Base-by-base conservation (phyloP, 83 land plant species). In the Picea mariana region DNA sequence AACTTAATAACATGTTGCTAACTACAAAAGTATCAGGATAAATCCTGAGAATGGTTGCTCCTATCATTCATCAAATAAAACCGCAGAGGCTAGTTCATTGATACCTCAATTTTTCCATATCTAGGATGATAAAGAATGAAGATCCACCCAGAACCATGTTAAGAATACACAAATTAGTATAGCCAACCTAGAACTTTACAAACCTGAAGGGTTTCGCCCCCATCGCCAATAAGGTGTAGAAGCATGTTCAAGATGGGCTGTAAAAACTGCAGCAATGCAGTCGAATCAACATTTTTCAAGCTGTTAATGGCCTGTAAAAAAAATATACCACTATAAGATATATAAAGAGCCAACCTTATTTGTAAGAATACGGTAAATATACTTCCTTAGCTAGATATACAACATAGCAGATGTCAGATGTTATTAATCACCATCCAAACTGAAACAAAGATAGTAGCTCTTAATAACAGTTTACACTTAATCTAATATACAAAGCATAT, bases 281-380 rank as follows among this genome's bases (percentile, higher is more conserved):
- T 27, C 31, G 1, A 27, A 27, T 27, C 31, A 81, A 27, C 31
- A 27, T 0, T 27, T 27, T 27, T 27, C 31, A 27, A 27, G 0
- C 31, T 27, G 31, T 98, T 98, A 47, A 98, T 98, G 38, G 99
- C 94, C 99, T 98, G 95, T 86, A 88, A 79, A 67, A 18, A 58
- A 21, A 77, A 18, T 20, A n/a, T 13, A 20, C 77, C 1, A 12
- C 49, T 26, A 80, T 59, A 80, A 80, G 72, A 80, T 17, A 59
- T 59, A 42, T 62, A 21, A 27, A 27, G 26, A 67, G 67, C 17
- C 55, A 38, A 42, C 38, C 9, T 15, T 42, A 8, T 73, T 44
- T 3, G 4, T 20, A 20, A 73, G 11, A 20, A 9, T 4, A 44
- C 20, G 11, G 21, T 12, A 73, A 44, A 2, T 16, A 34, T 16